Conservation (phyloP, 1,139 yeast species). For the Saccharomyces pastorianus region DNA sequence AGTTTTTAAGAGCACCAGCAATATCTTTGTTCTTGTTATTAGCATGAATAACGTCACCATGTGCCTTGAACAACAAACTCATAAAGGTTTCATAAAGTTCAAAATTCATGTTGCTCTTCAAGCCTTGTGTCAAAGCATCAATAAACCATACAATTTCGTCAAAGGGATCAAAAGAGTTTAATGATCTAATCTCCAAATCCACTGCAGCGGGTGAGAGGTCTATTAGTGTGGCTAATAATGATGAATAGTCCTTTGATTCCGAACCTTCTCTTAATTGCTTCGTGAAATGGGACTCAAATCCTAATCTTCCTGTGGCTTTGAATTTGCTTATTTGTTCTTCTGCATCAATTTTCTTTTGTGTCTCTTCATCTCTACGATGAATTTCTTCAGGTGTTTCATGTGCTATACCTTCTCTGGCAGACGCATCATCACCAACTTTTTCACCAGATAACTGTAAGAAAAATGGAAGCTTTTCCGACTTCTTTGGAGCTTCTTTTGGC, state of each 20-base stretch:
- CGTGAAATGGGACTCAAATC: conserved; percentile 73
- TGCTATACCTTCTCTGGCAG: conserved; percentile 46
- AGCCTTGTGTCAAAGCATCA: conserved; percentile 54
- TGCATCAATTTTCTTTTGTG: conserved; percentile 15
- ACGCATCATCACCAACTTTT: conserved; percentile 61
- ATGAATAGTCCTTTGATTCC: conserved; percentile 36
- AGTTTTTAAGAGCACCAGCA: conserved; percentile 39
- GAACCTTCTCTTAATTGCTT: conserved; percentile 49
- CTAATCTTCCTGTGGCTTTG: conserved; percentile 30
- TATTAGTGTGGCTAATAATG: conserved; percentile 51
- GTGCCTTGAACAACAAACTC: conserved; percentile 63
- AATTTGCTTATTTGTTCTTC: conserved; percentile 22
- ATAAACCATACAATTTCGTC: conserved; percentile 65
- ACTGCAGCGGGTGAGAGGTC: conserved; percentile 66
- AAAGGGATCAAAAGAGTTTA: conserved; percentile 44
- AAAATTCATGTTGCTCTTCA: conserved; percentile 47
- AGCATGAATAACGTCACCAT: conserved; percentile 70
- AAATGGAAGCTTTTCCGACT: conserved; percentile 75
- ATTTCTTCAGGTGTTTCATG: conserved; percentile 16
- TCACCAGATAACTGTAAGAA: conserved; percentile 64
- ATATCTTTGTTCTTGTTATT: conserved; percentile 37
- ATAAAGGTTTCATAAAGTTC: conserved; percentile 56
- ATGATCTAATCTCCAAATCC: conserved; percentile 79
- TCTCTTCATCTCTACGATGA: conserved; percentile 10
- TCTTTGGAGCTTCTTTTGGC: conserved; percentile 83